phyloP scores from a whole-genome alignment of 2,329 filamentous ascomycete species.

The Zasmidium angulare region DNA sequence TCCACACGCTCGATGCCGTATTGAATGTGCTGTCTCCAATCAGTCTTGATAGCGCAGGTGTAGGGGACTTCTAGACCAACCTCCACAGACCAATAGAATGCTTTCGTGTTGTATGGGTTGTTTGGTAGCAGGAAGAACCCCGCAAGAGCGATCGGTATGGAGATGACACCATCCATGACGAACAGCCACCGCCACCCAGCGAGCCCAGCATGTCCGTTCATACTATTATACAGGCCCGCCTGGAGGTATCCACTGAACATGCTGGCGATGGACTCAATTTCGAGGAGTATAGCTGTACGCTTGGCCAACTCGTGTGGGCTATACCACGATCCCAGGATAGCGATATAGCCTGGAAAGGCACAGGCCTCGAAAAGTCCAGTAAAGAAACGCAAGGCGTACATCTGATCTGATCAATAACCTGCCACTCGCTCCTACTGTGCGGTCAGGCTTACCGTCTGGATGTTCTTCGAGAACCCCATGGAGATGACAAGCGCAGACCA shows the following conservation, averaged over 20 bases:
- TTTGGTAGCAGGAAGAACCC: conserved; percentile 53
- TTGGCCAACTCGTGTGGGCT: conserved; percentile 51
- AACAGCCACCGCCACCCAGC: conserved; percentile 52
- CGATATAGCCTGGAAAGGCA: conserved; percentile 13
- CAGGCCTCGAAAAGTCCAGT: conserved; percentile 15
- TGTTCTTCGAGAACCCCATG: conserved; percentile 17
- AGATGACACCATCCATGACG: conserved; percentile 56
- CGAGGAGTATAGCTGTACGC: conserved; percentile 49
- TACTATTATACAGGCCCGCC: conserved; percentile 49
- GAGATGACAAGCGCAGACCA: conserved; percentile 15
- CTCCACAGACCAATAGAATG: conserved; percentile 44
- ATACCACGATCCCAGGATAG: conserved; percentile 52
- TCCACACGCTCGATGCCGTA: conserved; percentile 13
- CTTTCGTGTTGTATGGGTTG: conserved; percentile 50
- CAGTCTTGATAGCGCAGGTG: not conserved
- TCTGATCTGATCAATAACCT: not conserved
- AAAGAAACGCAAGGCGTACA: conserved; percentile 18
- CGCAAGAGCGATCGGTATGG: conserved; percentile 51
- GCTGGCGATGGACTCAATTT: conserved; percentile 43
- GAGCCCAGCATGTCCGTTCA: conserved; percentile 41
- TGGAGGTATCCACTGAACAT: conserved; percentile 57
- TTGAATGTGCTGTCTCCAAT: not conserved
- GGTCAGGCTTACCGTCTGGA: conserved; percentile 5
- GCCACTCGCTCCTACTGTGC: no score
- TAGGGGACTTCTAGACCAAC: not conserved